Conservation (phyloP, 257 asterid species). For the Hygrophila difformis region DNA sequence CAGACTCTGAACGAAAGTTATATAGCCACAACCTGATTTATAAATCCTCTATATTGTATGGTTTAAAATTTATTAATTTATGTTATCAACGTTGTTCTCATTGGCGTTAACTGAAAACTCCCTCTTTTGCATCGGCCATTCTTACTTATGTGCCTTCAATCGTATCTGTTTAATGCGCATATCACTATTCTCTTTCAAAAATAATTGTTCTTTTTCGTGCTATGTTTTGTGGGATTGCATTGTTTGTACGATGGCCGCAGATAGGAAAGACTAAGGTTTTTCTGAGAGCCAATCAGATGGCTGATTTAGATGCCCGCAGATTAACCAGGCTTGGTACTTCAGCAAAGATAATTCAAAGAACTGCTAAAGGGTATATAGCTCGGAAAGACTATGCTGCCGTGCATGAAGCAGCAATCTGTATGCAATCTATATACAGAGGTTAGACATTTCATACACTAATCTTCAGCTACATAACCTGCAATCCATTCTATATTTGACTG, state of each 20-base stretch:
- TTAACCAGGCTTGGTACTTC: slow-evolving; percentile 51
- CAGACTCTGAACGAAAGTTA: too few relatives aligned
- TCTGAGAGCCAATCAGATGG: slow-evolving; percentile 91
- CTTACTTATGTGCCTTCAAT: too few relatives aligned
- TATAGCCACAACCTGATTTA: too few relatives aligned
- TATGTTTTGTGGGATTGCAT: too few relatives aligned
- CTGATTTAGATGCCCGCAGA: slow-evolving; percentile 74
- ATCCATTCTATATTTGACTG: not conserved
- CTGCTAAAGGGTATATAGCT: slow-evolving; percentile 51
- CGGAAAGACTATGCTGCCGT: slow-evolving; percentile 40
- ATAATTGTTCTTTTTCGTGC: too few relatives aligned
- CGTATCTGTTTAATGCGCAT: too few relatives aligned
- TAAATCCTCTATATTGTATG: too few relatives aligned
- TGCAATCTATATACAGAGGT: slow-evolving; percentile 89
- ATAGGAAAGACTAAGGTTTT: slow-evolving; percentile 75
- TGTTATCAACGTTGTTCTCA: too few relatives aligned
- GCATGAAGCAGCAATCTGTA: slow-evolving; percentile 46
- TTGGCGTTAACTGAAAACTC: too few relatives aligned
- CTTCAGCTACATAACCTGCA: slow-evolving; percentile 3
- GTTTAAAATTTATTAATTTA: too few relatives aligned
- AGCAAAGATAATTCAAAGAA: slow-evolving; percentile 68
- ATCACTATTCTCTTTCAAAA: too few relatives aligned
- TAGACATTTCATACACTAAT: slow-evolving; percentile 22
- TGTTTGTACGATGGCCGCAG: slow-evolving; percentile 30
- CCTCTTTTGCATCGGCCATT: too few relatives aligned